Conservation (phyloP, 257 asterid species). For the Fraxinus americana region DNA sequence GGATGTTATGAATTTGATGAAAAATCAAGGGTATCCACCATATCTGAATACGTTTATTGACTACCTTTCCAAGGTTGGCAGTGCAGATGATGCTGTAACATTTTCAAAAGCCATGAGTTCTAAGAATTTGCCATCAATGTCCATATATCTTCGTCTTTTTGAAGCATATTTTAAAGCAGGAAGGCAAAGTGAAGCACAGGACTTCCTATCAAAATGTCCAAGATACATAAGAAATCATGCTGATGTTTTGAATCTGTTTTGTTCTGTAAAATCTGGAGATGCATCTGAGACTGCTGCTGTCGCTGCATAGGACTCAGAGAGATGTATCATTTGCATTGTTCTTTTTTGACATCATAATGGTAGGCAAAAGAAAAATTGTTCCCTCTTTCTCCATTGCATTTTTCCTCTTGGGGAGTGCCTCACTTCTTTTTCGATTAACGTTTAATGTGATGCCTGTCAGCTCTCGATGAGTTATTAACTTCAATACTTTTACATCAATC, state of each 20-base stretch:
- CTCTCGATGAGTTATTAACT: not conserved
- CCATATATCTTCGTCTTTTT: conserved; percentile 55
- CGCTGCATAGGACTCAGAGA: conserved; percentile 37
- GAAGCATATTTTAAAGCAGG: conserved; percentile 65
- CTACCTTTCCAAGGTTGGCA: conserved; percentile 58
- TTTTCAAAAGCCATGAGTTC: conserved; percentile 51
- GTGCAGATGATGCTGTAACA: conserved; percentile 63
- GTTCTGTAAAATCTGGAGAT: conserved; percentile 37
- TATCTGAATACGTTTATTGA: conserved; percentile 52
- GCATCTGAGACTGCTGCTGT: conserved; percentile 29
- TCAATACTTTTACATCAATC: not conserved
- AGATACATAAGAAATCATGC: conserved; percentile 58
- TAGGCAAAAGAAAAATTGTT: conserved; percentile 14
- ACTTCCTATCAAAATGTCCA: conserved; percentile 71
- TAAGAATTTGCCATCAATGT: conserved; percentile 52
- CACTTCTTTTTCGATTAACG: not conserved
- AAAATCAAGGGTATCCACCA: conserved; percentile 68
- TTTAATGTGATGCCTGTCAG: not conserved
- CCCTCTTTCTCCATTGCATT: conserved; percentile 1
- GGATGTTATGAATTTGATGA: conserved; percentile 64
- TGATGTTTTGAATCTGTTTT: conserved; percentile 67
- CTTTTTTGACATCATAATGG: conserved; percentile 15
- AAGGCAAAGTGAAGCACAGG: conserved; percentile 66
- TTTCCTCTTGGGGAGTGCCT: conserved; percentile 6
- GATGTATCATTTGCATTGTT: conserved; percentile 33